Evolutionary conservation across 208 protist genomes (phyloP).

Genomic region (Leishmania tarentolae): DNA sequence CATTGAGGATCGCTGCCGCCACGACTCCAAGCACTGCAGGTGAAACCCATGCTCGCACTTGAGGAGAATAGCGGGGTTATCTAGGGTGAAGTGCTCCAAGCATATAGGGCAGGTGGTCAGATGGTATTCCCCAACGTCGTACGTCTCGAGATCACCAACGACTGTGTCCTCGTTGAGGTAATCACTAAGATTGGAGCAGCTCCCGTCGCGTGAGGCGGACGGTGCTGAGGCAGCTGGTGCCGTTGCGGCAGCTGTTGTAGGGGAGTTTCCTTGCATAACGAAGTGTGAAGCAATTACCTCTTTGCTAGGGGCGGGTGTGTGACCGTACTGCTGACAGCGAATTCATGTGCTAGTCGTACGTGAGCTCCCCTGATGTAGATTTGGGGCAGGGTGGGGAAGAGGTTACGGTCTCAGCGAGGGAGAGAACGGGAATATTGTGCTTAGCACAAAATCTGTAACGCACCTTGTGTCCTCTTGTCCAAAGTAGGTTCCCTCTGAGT

Average conservation of each 20-base stretch:
- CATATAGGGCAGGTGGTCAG: slow-evolving; percentile 79
- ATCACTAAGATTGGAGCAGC: slow-evolving; percentile 30
- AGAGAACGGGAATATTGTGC: background rate
- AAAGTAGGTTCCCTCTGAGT: background rate
- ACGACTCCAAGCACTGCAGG: slow-evolving; percentile 80
- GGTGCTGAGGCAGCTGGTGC: background rate
- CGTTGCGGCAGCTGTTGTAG: background rate
- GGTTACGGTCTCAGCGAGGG: background rate
- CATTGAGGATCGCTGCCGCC: slow-evolving; percentile 64
- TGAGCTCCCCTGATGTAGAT: background rate
- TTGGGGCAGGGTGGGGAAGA: background rate
- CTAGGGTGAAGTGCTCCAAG: slow-evolving; percentile 75
- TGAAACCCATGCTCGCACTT: slow-evolving; percentile 82
- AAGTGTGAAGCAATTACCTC: background rate
- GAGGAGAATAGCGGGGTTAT: slow-evolving; percentile 82
- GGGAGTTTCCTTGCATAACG: background rate
- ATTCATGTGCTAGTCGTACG: background rate
- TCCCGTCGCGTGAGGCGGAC: slow-evolving; percentile 10
- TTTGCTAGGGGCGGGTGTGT: background rate
- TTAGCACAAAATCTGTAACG: background rate
- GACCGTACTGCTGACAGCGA: background rate
- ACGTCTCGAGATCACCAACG: slow-evolving; percentile 40
- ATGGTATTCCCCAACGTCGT: slow-evolving; percentile 72
- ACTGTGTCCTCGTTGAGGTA: slow-evolving; percentile 18
- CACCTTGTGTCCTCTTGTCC: background rate